Evolutionary conservation across 106 monocot genomes (phyloP).

Genomic region (Acanthochlamys bracteata): DNA sequence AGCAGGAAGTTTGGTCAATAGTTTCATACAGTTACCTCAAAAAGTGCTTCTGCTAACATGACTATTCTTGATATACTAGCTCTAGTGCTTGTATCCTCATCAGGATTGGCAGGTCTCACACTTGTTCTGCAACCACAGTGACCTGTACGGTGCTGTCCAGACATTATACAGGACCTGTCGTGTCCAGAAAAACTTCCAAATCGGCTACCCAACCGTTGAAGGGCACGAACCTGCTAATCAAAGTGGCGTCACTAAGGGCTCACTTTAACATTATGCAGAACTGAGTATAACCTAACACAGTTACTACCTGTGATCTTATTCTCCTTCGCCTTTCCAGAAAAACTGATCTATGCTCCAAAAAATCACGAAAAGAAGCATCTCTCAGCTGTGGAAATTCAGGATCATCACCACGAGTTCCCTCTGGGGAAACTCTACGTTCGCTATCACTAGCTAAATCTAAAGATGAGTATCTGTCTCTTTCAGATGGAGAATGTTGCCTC

Average conservation of each 20-base stretch:
- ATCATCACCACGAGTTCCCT: slow-evolving; percentile 12
- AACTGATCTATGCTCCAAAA: slow-evolving; percentile 59
- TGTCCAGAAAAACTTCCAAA: slow-evolving; percentile 82
- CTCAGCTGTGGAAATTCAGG: slow-evolving; percentile 21
- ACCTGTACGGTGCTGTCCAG: slow-evolving; percentile 67
- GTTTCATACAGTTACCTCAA: slow-evolving; percentile 49
- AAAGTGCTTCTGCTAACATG: slow-evolving; percentile 94
- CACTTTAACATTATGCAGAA: too few relatives aligned
- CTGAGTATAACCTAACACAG: not conserved
- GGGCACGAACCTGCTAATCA: slow-evolving; percentile 72
- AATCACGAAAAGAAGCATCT: slow-evolving; percentile 35
- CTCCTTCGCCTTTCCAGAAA: slow-evolving; percentile 89
- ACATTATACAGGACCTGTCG: slow-evolving; percentile 75
- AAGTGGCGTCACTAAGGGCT: not conserved
- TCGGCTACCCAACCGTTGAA: slow-evolving; percentile 74
- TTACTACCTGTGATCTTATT: slow-evolving; percentile 88
- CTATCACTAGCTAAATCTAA: slow-evolving; percentile 7
- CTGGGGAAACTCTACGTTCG: slow-evolving; percentile 3
- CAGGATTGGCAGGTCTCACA: slow-evolving; percentile 29
- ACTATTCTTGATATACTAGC: slow-evolving; percentile 94
- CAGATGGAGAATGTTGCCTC: slow-evolving; percentile 22
- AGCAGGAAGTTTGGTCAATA: too few relatives aligned
- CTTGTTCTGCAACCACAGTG: slow-evolving; percentile 57
- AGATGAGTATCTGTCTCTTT: slow-evolving; percentile 9
- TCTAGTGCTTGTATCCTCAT: slow-evolving; percentile 46